Conservation (phyloP, 768 basidiomycete genomes). For the Multifurca ochricompacta region DNA sequence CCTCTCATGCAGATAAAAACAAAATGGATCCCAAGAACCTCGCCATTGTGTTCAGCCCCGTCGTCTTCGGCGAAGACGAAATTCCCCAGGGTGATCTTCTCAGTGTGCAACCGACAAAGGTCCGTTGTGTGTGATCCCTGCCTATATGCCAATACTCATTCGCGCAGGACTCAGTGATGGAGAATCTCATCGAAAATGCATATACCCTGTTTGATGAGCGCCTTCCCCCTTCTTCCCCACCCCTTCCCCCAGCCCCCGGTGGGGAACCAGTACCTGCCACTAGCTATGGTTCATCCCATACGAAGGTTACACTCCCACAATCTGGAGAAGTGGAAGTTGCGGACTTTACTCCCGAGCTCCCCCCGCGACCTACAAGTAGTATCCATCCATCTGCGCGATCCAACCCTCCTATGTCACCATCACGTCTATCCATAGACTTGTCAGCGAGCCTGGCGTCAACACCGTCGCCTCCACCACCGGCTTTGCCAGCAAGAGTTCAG, state of each 20-base stretch:
- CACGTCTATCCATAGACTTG: background rate
- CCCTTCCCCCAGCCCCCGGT: constrained; percentile 63
- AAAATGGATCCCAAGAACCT: constrained; percentile 95
- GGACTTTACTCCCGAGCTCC: constrained; percentile 69
- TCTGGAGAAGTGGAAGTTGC: constrained; percentile 30
- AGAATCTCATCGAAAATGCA: constrained; percentile 72
- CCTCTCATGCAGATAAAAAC: constrained; percentile 59
- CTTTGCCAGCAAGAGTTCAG: background rate
- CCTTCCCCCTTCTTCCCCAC: constrained; percentile 42
- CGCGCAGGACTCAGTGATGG: constrained; percentile 64
- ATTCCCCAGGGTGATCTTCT: constrained; percentile 74
- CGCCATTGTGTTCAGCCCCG: constrained; percentile 82
- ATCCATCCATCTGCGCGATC: constrained; percentile 68
- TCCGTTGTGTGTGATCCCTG: constrained; percentile 24
- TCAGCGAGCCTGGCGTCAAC: background rate
- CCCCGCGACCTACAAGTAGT: constrained; percentile 58
- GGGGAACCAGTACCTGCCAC: constrained; percentile 52
- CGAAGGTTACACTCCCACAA: constrained; percentile 43
- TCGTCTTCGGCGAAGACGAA: constrained; percentile 90
- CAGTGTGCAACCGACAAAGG: constrained; percentile 69
- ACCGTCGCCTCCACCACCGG: background rate
- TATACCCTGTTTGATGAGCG: constrained; percentile 59
- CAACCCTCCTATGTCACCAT: constrained; percentile 8
- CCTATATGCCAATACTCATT: background rate
- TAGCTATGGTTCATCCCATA: constrained; percentile 65